Conservation (phyloP, 2,329 filamentous ascomycete species). For the Aspergillus candidus region DNA sequence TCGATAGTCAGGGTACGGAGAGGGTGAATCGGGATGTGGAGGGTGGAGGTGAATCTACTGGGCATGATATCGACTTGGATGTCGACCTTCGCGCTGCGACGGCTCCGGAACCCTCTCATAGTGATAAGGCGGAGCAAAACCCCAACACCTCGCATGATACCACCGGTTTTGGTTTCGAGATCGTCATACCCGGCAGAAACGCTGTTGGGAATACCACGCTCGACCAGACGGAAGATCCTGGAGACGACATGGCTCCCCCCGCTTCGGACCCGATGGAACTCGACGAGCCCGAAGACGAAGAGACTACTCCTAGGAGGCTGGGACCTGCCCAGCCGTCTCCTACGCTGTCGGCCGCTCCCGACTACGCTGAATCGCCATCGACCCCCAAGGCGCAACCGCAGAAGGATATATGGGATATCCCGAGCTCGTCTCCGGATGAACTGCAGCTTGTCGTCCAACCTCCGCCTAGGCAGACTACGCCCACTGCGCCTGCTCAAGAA, state of each 20-base stretch:
- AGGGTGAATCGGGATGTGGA: conserved; percentile 9
- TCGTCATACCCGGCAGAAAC: neutral
- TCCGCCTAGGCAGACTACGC: conserved; percentile 8
- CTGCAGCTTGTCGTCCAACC: conserved; percentile 26
- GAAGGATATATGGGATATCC: conserved; percentile 22
- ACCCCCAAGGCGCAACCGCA: conserved; percentile 12
- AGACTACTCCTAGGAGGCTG: neutral
- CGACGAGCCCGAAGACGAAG: neutral
- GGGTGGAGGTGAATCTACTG: conserved; percentile 9
- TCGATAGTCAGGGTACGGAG: conserved; percentile 29
- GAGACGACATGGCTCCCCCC: neutral
- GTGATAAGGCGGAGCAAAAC: neutral
- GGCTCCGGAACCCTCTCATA: neutral
- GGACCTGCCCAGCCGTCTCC: conserved; percentile 1
- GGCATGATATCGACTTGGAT: no score
- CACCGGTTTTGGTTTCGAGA: no score
- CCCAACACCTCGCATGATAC: no score
- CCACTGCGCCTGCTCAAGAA: conserved; percentile 4
- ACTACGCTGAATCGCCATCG: conserved; percentile 4
- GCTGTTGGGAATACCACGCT: neutral
- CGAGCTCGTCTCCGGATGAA: conserved; percentile 34
- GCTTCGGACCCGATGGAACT: neutral
- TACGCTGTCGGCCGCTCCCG: conserved; percentile 3
- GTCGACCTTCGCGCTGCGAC: no score
- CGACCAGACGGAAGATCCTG: no score